Evolutionary conservation across 2,329 filamentous ascomycete genomes (phyloP).

Genomic region (Cladosporium sp.): DNA sequence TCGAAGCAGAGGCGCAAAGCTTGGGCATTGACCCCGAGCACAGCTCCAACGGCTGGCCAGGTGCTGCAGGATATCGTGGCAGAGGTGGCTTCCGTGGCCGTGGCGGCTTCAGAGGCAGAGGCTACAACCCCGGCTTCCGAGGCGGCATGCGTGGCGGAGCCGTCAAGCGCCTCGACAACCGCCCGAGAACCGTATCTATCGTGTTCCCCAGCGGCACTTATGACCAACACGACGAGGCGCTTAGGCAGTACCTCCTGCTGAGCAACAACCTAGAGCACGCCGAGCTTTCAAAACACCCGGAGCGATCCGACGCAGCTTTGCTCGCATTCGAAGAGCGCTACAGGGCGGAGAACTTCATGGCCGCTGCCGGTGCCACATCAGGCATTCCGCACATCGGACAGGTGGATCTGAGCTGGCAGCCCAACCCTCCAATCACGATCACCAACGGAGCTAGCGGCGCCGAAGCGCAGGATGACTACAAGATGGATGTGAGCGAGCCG

Average conservation of each 20-base stretch:
- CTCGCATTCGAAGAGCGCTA: constrained; percentile 48
- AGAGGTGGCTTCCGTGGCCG: constrained; percentile 31
- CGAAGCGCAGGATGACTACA: constrained; percentile 15
- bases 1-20: constrained; percentile 70
- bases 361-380: constrained; percentile 24
- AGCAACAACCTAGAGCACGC: constrained; percentile 40
- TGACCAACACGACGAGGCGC: constrained; percentile 66
- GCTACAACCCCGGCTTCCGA: constrained; percentile 46
- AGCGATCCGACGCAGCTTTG: constrained; percentile 40
- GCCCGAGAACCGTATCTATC: constrained; percentile 67
- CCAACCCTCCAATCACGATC: constrained; percentile 12
- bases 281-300: constrained; percentile 41
- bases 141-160: constrained; percentile 53
- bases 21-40: constrained; percentile 66
- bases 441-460: background rate
- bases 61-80: constrained; percentile 22
- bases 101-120: constrained; percentile 39
- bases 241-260: constrained; percentile 68
- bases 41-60: constrained; percentile 26
- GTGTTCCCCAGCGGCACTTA: constrained; percentile 56
- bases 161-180: constrained; percentile 70
- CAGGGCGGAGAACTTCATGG: constrained; percentile 62
- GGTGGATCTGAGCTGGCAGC: constrained; percentile 65
- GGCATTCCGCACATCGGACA: constrained; percentile 63
- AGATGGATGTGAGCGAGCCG: constrained; percentile 20